A percentile compares a stretch with the other conserved stretches of the same genome.
phyloP scores from a whole-genome alignment of 805 yeast species.

The Pichia cabralensis region DNA sequence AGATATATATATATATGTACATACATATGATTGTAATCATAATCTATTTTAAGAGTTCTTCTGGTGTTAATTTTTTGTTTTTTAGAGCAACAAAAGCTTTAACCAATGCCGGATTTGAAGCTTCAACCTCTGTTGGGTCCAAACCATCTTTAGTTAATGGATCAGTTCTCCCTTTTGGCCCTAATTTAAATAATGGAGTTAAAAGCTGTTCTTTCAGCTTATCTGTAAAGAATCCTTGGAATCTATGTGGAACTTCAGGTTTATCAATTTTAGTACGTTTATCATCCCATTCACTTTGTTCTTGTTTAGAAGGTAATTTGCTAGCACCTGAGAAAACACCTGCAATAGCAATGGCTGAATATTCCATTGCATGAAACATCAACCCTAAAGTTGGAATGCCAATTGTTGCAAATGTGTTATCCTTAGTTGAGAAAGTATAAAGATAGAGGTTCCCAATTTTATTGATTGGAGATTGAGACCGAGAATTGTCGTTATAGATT shows the following conservation, averaged over 20 bases:
- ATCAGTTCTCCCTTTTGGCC: slow-evolving; percentile 11
- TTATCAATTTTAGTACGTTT: slow-evolving; percentile 8
- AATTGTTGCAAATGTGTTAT: slow-evolving; percentile 33
- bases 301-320: slow-evolving; percentile 30
- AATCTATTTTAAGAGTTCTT: slow-evolving; percentile 6
- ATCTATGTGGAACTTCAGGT: slow-evolving; percentile 13
- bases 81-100: slow-evolving; percentile 9
- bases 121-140: slow-evolving; percentile 8
- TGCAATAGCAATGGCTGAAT: slow-evolving; percentile 43
- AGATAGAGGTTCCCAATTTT: slow-evolving; percentile 18
- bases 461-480: slow-evolving; percentile 5
- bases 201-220: slow-evolving; percentile 10
- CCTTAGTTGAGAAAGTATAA: slow-evolving; percentile 31
- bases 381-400: slow-evolving; percentile 35
- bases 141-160: slow-evolving; percentile 9
- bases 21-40: too few relatives aligned
- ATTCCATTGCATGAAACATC: slow-evolving; percentile 41
- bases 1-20: too few relatives aligned
- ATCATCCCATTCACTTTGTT: slow-evolving; percentile 27
- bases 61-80: slow-evolving; percentile 3
- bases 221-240: slow-evolving; percentile 8
- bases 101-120: slow-evolving; percentile 8
- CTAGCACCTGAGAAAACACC: slow-evolving; percentile 43
- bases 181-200: slow-evolving; percentile 11
- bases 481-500: slow-evolving; percentile 4